Conservation (phyloP, 1,139 yeast genomes). For the Insectozyma bohioensis region DNA sequence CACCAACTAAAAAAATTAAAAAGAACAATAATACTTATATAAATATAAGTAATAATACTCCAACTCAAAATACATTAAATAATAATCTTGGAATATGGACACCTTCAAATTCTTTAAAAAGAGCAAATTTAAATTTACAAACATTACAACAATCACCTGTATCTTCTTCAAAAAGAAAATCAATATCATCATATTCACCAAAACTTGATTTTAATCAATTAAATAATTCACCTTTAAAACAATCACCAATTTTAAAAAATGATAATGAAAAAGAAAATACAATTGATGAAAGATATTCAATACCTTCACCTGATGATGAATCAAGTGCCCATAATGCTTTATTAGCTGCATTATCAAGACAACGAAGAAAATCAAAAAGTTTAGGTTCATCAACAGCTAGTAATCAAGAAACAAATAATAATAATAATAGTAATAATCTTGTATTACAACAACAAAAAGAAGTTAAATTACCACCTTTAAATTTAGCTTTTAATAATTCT, state of each 20-base stretch:
- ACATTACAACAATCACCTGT: conserved; percentile 37
- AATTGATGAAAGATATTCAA: conserved; percentile 3
- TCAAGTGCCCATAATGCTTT: conserved; percentile 46
- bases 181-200: conserved; percentile 4
- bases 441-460: conserved; percentile 6
- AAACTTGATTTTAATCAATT: conserved; percentile 5
- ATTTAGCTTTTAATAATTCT: conserved; percentile 23
- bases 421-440: conserved; percentile 2
- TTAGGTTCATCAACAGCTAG: too few relatives aligned
- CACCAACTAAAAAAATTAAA: conserved; percentile 29
- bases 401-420: not conserved
- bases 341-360: conserved; percentile 39
- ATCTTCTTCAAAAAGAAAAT: conserved; percentile 10
- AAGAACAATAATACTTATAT: conserved; percentile 2
- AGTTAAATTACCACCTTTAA: conserved; percentile 32
- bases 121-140: conserved; percentile 39
- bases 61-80: too few relatives aligned
- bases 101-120: conserved; percentile 21
- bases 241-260: conserved; percentile 25
- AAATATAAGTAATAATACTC: too few relatives aligned
- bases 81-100: conserved; percentile 18
- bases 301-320: conserved; percentile 31
- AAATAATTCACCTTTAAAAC: conserved; percentile 19
- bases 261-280: conserved; percentile 7
- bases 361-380: conserved; percentile 22